These are phyloP conservation scores for Seminavis robusta DNA, from an alignment of 108 stramenopile species.

Conservation along the genomic window DNA sequence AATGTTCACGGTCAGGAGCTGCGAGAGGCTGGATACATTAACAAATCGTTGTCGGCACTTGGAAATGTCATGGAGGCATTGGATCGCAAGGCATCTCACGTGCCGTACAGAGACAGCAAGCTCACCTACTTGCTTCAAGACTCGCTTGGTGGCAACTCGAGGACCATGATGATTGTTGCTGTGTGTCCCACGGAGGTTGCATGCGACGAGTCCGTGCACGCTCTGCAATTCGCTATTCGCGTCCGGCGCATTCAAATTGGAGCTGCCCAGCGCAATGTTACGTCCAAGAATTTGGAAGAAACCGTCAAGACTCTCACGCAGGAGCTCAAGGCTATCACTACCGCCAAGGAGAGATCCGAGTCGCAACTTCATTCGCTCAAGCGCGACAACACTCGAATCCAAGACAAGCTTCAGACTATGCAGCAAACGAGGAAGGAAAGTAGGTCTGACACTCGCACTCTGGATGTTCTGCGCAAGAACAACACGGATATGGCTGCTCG, in stretches of 20 bases:
- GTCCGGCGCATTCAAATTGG: constrained; percentile 89
- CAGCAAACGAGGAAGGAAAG: constrained; percentile 49
- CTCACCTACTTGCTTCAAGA: constrained; percentile 95
- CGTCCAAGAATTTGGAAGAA: constrained; percentile 88
- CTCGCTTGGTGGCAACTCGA: constrained; percentile 92
- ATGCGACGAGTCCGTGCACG: constrained; percentile 94
- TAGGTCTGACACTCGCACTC: constrained; percentile 66
- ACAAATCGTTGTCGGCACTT: constrained; percentile 95
- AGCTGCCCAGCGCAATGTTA: constrained; percentile 82
- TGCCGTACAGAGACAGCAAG: constrained; percentile 95
- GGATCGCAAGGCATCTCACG: constrained; percentile 84
- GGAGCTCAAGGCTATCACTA: constrained; percentile 70
- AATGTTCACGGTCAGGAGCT: constrained; percentile 86
- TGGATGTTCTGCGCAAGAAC: constrained; percentile 71
- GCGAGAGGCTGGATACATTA: constrained; percentile 98
- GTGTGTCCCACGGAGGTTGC: constrained; percentile 83
- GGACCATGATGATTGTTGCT: constrained; percentile 96
- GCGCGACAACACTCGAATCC: constrained; percentile 73
- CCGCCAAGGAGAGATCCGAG: constrained; percentile 80
- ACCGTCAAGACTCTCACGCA: constrained; percentile 81
- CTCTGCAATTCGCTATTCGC: constrained; percentile 97
- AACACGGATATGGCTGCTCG: constrained; percentile 79
- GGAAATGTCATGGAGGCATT: constrained; percentile 98
- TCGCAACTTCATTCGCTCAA: constrained; percentile 66
- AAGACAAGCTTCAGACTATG: constrained; percentile 65